Conservation (phyloP, 192 early-diverging fungal genomes). For the Coemansia sp. region DNA sequence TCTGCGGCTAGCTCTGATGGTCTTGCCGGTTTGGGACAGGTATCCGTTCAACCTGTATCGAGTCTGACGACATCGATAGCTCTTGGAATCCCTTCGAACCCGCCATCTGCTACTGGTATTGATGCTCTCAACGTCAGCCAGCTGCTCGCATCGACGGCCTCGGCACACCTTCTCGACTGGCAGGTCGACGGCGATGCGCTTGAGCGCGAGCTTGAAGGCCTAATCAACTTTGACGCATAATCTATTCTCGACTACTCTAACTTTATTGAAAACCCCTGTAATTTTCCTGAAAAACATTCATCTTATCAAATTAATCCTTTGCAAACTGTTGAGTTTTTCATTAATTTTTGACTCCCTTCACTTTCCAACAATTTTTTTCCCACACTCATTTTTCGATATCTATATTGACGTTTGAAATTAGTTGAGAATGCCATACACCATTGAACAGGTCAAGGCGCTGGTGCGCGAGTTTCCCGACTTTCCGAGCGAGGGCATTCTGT, state of each 20-base stretch:
- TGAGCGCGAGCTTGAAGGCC: constrained; percentile 50
- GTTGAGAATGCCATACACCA: constrained; percentile 37
- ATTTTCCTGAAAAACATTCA: not conserved
- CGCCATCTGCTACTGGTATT: constrained; percentile 30
- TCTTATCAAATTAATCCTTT: not conserved
- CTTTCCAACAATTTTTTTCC: not conserved
- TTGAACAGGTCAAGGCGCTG: constrained; percentile 50
- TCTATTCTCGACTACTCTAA: no score
- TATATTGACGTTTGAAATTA: not conserved
- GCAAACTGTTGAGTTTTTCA: not conserved
- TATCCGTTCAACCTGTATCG: not conserved
- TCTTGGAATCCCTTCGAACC: constrained; percentile 33
- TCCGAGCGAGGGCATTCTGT: constrained; percentile 87
- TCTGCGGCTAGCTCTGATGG: not conserved
- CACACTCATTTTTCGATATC: not conserved
- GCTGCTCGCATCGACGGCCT: constrained; percentile 16
- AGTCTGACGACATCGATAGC: constrained; percentile 1
- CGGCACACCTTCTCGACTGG: constrained; percentile 31
- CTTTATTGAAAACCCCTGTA: not conserved
- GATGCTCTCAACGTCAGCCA: constrained; percentile 22
- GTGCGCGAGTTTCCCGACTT: constrained; percentile 70
- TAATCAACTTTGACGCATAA: constrained; percentile 50
- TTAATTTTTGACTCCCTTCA: not conserved
- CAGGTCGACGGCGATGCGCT: constrained; percentile 31
- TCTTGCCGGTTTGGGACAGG: not conserved